Conservation (phyloP, 1,139 yeast species). For the Diutina catenulata region DNA sequence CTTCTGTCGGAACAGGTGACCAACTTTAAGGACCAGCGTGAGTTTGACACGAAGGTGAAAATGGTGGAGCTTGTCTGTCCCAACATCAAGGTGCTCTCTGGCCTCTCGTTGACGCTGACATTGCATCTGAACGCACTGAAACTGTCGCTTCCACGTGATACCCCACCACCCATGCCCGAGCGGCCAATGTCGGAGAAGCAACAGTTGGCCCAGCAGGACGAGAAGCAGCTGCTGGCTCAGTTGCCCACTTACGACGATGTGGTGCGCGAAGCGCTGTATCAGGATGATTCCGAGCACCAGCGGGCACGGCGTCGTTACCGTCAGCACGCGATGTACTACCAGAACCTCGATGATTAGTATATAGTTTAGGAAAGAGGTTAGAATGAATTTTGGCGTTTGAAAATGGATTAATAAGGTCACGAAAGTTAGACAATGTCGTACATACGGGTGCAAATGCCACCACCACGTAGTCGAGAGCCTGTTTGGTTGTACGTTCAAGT, state of each 20-base stretch:
- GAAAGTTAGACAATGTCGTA: too few species aligned
- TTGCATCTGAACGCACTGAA: conserved; percentile 2
- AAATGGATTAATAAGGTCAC: too few species aligned
- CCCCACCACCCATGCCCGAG: not conserved
- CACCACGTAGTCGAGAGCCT: too few species aligned
- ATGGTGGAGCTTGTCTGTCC: conserved; percentile 23
- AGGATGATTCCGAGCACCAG: conserved; percentile 9
- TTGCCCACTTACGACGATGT: conserved; percentile 10
- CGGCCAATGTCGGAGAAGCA: conserved; percentile 3
- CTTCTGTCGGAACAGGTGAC: conserved; percentile 16
- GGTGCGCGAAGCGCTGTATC: conserved; percentile 6
- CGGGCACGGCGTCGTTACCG: conserved; percentile 8
- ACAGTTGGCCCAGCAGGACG: not conserved
- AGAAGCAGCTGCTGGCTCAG: not conserved
- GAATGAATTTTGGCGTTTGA: too few species aligned
- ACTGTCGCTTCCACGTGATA: not conserved
- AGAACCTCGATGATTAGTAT: not conserved
- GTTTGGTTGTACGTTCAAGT: too few species aligned
- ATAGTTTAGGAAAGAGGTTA: too few species aligned
- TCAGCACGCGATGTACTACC: conserved; percentile 4
- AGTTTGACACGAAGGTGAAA: conserved; percentile 14
- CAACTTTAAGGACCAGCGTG: conserved; percentile 12
- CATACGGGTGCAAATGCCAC: too few species aligned
- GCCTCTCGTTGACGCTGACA: conserved; percentile 14
- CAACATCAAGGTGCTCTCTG: conserved; percentile 31